phyloP scores from a whole-genome alignment of 345 rosid species.

The Chamaenerion angustifolium region DNA sequence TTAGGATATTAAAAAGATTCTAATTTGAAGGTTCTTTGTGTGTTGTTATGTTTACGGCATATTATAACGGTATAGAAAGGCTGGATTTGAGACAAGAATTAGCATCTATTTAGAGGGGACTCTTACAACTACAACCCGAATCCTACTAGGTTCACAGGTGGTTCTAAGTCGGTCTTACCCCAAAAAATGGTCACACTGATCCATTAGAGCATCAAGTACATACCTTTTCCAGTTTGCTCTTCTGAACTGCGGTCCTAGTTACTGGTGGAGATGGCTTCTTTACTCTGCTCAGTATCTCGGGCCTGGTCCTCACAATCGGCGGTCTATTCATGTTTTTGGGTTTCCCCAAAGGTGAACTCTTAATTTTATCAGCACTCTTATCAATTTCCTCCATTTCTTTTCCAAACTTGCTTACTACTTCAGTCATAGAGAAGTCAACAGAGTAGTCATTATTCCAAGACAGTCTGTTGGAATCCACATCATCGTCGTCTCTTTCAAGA shows the following conservation, averaged over 20 bases:
- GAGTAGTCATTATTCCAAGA: conserved; percentile 45
- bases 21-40: no score
- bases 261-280: conserved; percentile 29
- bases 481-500: conserved; percentile 34
- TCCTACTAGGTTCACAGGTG: no score
- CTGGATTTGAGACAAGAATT: no score
- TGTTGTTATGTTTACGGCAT: no score
- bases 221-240: conserved; percentile 78
- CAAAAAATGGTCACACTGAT: not conserved
- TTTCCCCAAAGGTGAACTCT: conserved; percentile 9
- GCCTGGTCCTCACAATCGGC: conserved; percentile 15
- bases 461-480: conserved; percentile 18
- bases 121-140: no score
- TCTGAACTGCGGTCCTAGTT: conserved; percentile 43
- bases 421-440: conserved; percentile 34
- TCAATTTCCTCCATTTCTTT: conserved; percentile 12
- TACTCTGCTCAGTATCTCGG: conserved; percentile 21
- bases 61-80: no score
- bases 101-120: no score
- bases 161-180: no score
- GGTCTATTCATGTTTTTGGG: conserved; percentile 21
- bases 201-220: not conserved
- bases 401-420: conserved; percentile 25
- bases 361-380: conserved; percentile 9
- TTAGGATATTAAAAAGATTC: no score